A percentile compares a stretch with the other conserved stretches of the same genome.
Conservation (phyloP, 495 filamentous ascomycete species). For the Penicillium antarcticum region DNA sequence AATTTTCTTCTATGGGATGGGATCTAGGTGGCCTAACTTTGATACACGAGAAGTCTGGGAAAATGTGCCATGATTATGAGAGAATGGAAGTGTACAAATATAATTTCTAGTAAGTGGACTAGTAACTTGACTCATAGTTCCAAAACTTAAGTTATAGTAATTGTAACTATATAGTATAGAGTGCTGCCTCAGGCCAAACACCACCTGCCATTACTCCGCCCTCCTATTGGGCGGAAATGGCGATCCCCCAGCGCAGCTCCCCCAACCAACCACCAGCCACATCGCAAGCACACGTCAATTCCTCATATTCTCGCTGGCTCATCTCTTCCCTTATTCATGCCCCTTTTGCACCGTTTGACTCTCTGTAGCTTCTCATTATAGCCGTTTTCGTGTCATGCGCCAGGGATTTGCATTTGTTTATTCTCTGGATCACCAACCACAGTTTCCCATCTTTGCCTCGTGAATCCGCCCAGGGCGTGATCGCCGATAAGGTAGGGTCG, state of each 20-base stretch:
- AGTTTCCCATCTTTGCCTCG: slow-evolving; percentile 4
- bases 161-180: background rate
- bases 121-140: background rate
- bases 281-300: slow-evolving; percentile 4
- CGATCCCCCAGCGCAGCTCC: slow-evolving; percentile 2
- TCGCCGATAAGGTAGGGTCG: slow-evolving; percentile 13
- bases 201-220: background rate
- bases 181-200: slow-evolving; percentile 1
- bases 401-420: background rate
- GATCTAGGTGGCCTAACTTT: background rate
- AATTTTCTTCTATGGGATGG: background rate
- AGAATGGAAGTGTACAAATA: background rate
- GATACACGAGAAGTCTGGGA: background rate
- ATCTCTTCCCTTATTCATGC: background rate
- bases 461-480: slow-evolving; percentile 11
- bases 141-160: no score
- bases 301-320: slow-evolving; percentile 5
- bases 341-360: background rate
- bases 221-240: background rate
- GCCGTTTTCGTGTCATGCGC: slow-evolving; percentile 8
- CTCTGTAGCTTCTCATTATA: background rate
- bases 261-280: slow-evolving; percentile 10
- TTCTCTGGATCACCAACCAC: slow-evolving; percentile 16
- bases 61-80: background rate
- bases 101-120: background rate